These are phyloP conservation scores for Shiraia bambusicola DNA, from an alignment of 2,329 filamentous ascomycete species.

Conservation along the genomic window DNA sequence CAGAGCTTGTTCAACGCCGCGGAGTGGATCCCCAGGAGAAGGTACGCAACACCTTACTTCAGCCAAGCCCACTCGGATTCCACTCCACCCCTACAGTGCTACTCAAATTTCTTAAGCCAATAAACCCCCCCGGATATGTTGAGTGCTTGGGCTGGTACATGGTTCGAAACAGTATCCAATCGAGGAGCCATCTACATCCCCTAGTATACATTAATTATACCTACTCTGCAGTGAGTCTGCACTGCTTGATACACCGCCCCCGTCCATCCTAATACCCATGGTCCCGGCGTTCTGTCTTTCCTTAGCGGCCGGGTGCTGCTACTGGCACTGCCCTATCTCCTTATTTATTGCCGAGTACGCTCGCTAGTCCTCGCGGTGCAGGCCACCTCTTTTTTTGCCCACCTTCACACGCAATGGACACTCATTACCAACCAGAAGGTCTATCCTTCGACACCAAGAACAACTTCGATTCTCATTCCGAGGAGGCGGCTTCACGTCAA, in stretches of 20 bases:
- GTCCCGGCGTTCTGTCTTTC: conserved; percentile 13
- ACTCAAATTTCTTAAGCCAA: conserved; percentile 23
- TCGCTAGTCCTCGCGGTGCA: conserved; percentile 30
- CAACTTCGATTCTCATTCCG: conserved; percentile 23
- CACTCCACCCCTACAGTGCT: conserved; percentile 26
- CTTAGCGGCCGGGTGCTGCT: conserved; percentile 28
- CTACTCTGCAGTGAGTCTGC: no score
- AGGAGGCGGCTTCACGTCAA: conserved; percentile 13
- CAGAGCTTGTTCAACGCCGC: conserved; percentile 32
- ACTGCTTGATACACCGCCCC: conserved; percentile 29
- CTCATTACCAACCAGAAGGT: conserved; percentile 30
- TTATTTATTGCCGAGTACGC: conserved; percentile 19
- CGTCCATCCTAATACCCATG: conserved; percentile 13
- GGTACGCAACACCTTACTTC: conserved; percentile 33
- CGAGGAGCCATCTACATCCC: conserved; percentile 13
- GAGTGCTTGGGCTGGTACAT: conserved; percentile 23
- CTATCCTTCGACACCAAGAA: conserved; percentile 28
- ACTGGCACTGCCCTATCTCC: conserved; percentile 14
- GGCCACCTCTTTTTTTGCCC: conserved; percentile 26
- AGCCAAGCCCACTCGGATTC: conserved; percentile 33
- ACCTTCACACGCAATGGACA: conserved; percentile 33
- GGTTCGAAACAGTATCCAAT: conserved; percentile 33
- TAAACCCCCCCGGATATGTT: conserved; percentile 23
- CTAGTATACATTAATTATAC: conserved; percentile 20
- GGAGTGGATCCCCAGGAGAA: conserved; percentile 33